Conservation (phyloP, 148 eudicot species). For the Rhododendron ferrugineum region DNA sequence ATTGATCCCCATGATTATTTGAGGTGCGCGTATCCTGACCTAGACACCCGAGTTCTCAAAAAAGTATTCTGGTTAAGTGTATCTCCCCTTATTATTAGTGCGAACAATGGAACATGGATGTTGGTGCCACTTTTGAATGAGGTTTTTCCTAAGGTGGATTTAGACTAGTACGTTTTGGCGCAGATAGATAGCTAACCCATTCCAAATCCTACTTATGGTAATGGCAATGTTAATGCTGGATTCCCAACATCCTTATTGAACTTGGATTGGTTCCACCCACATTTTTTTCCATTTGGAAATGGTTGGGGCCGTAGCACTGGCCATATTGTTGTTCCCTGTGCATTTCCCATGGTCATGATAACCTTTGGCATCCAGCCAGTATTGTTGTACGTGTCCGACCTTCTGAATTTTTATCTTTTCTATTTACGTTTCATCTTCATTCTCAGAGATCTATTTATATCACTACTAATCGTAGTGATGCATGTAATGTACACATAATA, state of each 20-base stretch:
- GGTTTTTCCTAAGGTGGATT: neutral
- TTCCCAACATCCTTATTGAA: neutral
- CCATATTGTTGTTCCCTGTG: neutral
- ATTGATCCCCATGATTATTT: neutral
- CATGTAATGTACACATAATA: neutral
- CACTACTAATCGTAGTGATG: neutral
- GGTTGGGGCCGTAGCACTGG: neutral
- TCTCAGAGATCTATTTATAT: neutral
- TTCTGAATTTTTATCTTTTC: neutral
- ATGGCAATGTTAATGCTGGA: neutral
- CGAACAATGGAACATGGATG: neutral
- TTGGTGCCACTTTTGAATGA: neutral
- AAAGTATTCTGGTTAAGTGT: no score
- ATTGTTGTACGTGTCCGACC: neutral
- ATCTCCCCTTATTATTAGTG: neutral
- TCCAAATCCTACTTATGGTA: neutral
- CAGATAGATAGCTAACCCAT: neutral
- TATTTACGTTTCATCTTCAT: neutral
- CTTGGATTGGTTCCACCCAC: neutral
- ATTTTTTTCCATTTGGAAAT: neutral
- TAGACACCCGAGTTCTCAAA: neutral
- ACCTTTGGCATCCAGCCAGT: neutral
- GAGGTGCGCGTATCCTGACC: neutral
- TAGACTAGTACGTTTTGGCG: neutral
- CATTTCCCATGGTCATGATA: neutral